phyloP scores from a whole-genome alignment of 2,329 filamentous ascomycete species.

The Aspergillus flavus region DNA sequence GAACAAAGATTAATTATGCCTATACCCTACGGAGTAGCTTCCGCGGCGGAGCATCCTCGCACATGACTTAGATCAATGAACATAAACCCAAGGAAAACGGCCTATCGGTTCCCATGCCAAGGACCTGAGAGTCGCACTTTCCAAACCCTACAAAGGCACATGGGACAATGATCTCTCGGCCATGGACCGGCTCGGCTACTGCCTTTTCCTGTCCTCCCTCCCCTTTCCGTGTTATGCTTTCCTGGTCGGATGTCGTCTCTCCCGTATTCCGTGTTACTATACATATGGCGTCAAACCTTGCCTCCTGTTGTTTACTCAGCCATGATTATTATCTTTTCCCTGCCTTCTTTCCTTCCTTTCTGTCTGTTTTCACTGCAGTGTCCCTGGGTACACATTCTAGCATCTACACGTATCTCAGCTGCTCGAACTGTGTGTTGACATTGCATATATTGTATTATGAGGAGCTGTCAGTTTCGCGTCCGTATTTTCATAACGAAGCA shows the following conservation, averaged over 20 bases:
- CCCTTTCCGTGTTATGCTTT: neutral
- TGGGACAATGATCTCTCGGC: neutral
- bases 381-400: neutral
- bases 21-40: neutral
- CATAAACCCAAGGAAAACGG: neutral
- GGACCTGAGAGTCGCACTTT: neutral
- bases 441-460: neutral
- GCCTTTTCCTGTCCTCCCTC: no score
- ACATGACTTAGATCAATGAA: neutral
- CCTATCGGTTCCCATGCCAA: neutral
- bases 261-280: conserved; percentile 1
- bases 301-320: neutral
- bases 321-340: neutral
- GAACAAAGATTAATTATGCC: neutral
- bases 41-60: neutral
- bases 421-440: neutral
- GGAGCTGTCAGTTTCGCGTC: neutral
- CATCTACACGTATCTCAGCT: neutral
- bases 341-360: neutral
- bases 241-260: neutral
- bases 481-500: neutral
- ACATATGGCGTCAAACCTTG: neutral
- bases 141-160: neutral
- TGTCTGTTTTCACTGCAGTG: no score
- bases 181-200: neutral